phyloP scores from a whole-genome alignment of 2,329 filamentous ascomycete genomes.

The Rugonectria rugulosa region DNA sequence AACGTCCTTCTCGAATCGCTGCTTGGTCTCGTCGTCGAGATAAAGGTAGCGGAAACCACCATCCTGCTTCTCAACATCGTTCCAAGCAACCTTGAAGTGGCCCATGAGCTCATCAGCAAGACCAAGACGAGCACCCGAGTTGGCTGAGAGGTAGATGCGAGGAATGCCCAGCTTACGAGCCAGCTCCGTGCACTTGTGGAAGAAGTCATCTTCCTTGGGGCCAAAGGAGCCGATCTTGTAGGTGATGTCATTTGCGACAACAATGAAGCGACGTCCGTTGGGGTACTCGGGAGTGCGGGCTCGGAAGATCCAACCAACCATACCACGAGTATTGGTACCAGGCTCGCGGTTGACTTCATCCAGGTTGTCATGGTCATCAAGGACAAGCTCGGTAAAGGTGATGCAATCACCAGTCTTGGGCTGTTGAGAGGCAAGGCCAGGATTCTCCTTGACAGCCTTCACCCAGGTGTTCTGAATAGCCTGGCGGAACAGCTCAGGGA shows the following conservation, averaged over 20 bases:
- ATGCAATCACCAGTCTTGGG: slow-evolving; percentile 90
- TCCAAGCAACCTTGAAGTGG: slow-evolving; percentile 97
- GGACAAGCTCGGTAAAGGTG: slow-evolving; percentile 90
- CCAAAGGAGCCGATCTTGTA: slow-evolving; percentile 99
- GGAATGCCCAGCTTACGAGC: slow-evolving; percentile 94
- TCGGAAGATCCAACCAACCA: slow-evolving; percentile 98
- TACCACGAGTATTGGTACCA: slow-evolving; percentile 94
- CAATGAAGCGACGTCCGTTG: slow-evolving; percentile 87
- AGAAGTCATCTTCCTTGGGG: slow-evolving; percentile 95
- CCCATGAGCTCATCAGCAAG: slow-evolving; percentile 97
- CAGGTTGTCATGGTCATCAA: slow-evolving; percentile 92
- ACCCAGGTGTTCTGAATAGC: slow-evolving; percentile 95
- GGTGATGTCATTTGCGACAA: slow-evolving; percentile 98
- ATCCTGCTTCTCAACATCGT: slow-evolving; percentile 80
- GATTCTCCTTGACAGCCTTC: slow-evolving; percentile 76
- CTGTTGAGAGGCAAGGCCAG: slow-evolving; percentile 78
- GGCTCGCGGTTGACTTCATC: slow-evolving; percentile 94
- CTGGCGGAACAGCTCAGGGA: slow-evolving; percentile 98
- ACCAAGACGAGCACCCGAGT: slow-evolving; percentile 97
- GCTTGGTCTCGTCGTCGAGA: slow-evolving; percentile 84
- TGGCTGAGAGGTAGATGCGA: slow-evolving; percentile 96
- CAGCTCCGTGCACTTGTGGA: slow-evolving; percentile 98
- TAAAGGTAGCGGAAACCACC: slow-evolving; percentile 97
- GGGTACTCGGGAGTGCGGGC: slow-evolving; percentile 97
- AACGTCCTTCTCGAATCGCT: slow-evolving; percentile 77